Percentiles rank a stretch among this genome's conserved stretches.
Conservation (phyloP, 75 land plant genomes). For the Larix kaempferi region DNA sequence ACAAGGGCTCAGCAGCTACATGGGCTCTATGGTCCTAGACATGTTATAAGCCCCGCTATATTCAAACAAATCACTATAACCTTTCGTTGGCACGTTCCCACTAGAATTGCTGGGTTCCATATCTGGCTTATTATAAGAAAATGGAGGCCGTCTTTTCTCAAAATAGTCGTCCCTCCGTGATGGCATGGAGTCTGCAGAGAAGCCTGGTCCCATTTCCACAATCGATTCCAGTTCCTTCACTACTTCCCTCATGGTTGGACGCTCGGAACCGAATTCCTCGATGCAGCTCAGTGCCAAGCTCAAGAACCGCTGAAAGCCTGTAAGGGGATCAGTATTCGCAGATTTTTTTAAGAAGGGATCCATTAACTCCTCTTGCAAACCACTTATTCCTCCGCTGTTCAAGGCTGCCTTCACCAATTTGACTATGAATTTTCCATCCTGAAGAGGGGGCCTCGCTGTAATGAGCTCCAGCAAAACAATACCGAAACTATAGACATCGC, state of each 20-base stretch:
- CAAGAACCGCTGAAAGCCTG: constrained; percentile 42
- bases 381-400: constrained; percentile 19
- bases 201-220: constrained; percentile 4
- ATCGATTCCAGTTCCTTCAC: constrained; percentile 69
- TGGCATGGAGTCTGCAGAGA: background rate
- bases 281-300: constrained; percentile 68
- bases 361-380: constrained; percentile 6
- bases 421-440: constrained; percentile 64
- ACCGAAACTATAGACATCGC: constrained; percentile 91
- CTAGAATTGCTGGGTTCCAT: background rate
- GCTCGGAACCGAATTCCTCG: constrained; percentile 46
- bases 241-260: constrained; percentile 74
- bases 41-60: constrained; percentile 1
- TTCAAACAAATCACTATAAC: background rate
- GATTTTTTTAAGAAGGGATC: constrained; percentile 6
- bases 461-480: constrained; percentile 77
- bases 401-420: constrained; percentile 37
- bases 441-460: constrained; percentile 59
- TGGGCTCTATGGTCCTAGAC: background rate
- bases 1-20: background rate
- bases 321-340: background rate
- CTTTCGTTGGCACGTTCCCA: background rate
- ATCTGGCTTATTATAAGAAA: background rate
- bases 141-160: background rate
- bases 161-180: background rate